Evolutionary conservation across 1,284 basidiomycete genomes (phyloP).

Genomic region (Stygiomarasmius scandens): DNA sequence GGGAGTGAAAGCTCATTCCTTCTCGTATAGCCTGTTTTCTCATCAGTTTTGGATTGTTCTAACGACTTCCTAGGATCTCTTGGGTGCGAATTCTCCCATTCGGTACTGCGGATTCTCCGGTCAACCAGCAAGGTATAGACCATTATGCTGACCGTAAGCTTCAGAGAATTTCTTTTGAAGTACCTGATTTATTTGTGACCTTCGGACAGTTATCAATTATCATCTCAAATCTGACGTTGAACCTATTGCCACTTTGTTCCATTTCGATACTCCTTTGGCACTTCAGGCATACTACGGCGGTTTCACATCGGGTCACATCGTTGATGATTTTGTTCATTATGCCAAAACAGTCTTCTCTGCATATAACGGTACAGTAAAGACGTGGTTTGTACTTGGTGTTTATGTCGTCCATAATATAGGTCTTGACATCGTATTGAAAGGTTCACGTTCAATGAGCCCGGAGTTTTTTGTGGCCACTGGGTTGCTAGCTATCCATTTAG

Average conservation of each 20-base stretch:
- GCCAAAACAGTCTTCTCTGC: slow-evolving; percentile 50
- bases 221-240: slow-evolving; percentile 43
- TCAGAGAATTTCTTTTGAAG: background rate
- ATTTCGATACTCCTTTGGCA: slow-evolving; percentile 51
- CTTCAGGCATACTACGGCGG: slow-evolving; percentile 50
- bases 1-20: slow-evolving; percentile 50
- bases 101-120: slow-evolving; percentile 46
- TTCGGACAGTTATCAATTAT: slow-evolving; percentile 44
- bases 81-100: slow-evolving; percentile 54
- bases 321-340: slow-evolving; percentile 52
- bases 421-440: slow-evolving; percentile 20
- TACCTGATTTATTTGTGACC: background rate
- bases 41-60: background rate
- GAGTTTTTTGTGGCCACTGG: slow-evolving; percentile 43
- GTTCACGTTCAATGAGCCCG: slow-evolving; percentile 56
- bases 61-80: slow-evolving; percentile 36
- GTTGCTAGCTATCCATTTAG: slow-evolving; percentile 45
- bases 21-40: slow-evolving; percentile 36
- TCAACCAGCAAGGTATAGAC: slow-evolving; percentile 45
- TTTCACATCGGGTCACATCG: slow-evolving; percentile 45
- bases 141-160: slow-evolving; percentile 49
- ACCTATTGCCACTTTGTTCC: slow-evolving; percentile 50
- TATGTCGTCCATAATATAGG: background rate
- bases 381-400: slow-evolving; percentile 34
- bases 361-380: slow-evolving; percentile 50